A percentile compares a stretch with the other conserved stretches of the same genome.
These are phyloP conservation scores for Stramenopiles sp. DNA, from an alignment of 352 stramenopile genomes.

Conservation along the genomic window DNA sequence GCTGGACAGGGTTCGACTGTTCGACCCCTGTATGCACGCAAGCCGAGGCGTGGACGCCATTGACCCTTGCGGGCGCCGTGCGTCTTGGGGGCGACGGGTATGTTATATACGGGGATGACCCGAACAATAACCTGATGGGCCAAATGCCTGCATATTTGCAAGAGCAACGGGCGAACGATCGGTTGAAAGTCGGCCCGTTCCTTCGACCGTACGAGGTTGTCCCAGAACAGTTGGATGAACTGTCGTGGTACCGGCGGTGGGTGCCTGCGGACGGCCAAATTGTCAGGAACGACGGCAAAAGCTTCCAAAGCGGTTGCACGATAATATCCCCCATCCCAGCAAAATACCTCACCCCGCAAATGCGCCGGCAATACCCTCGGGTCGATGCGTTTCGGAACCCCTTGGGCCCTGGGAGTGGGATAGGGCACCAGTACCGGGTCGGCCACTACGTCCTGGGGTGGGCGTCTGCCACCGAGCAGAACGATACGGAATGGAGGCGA, in stretches of 20 bases:
- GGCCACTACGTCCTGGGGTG: background rate
- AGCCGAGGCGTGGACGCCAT: slow-evolving; percentile 36
- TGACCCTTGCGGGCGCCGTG: background rate
- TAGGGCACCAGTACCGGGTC: background rate
- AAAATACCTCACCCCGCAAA: too few species aligned
- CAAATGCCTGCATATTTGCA: slow-evolving; percentile 19
- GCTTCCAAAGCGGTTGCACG: slow-evolving; percentile 77
- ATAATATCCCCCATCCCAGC: too few species aligned
- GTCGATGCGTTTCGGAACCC: too few species aligned
- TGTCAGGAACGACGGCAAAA: slow-evolving; percentile 67
- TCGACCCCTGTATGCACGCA: slow-evolving; percentile 81
- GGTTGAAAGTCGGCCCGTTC: slow-evolving; percentile 63
- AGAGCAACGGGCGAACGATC: slow-evolving; percentile 35
- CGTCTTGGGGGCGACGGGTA: background rate
- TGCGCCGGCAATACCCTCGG: too few species aligned
- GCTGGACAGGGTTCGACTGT: slow-evolving; percentile 86
- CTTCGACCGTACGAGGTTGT: too few species aligned
- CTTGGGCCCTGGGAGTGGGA: slow-evolving; percentile 64
- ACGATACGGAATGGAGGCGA: too few species aligned
- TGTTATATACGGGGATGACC: background rate
- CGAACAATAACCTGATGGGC: slow-evolving; percentile 23
- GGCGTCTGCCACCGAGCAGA: slow-evolving; percentile 15
- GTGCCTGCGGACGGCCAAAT: too few species aligned
- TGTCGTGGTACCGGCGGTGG: too few species aligned
- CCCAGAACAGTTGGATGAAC: too few species aligned